Evolutionary conservation across 805 yeast species (phyloP).

Genomic region (Starmerella davenportii): DNA sequence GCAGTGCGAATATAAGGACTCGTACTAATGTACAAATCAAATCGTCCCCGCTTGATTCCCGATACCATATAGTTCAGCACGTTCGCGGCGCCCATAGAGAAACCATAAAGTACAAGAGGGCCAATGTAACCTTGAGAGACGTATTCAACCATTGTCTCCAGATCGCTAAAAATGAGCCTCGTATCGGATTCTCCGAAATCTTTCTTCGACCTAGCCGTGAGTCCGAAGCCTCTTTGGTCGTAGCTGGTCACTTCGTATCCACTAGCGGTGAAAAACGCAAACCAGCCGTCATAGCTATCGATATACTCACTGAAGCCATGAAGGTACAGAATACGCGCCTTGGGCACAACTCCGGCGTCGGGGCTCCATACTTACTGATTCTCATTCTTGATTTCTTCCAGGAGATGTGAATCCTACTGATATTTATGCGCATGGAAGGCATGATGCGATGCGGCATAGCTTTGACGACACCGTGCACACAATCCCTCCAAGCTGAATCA

Average conservation of each 20-base stretch:
- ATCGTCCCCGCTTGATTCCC: slow-evolving; percentile 19
- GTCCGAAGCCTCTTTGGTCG: slow-evolving; percentile 26
- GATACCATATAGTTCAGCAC: slow-evolving; percentile 21
- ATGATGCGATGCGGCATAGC: too few species aligned
- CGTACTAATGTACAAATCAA: slow-evolving; percentile 21
- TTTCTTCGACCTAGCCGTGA: slow-evolving; percentile 16
- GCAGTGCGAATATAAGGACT: slow-evolving; percentile 19
- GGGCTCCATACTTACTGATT: too few species aligned
- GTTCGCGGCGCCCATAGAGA: slow-evolving; percentile 25
- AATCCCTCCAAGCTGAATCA: too few species aligned
- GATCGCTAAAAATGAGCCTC: slow-evolving; percentile 11
- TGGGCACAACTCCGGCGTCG: slow-evolving; percentile 9
- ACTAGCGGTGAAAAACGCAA: slow-evolving; percentile 16
- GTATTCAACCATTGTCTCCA: slow-evolving; percentile 19
- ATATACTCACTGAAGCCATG: slow-evolving; percentile 24
- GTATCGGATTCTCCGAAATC: slow-evolving; percentile 15
- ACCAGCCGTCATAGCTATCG: slow-evolving; percentile 18
- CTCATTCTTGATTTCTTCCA: too few species aligned
- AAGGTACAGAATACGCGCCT: slow-evolving; percentile 19
- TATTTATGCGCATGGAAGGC: too few species aligned
- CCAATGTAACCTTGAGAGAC: slow-evolving; percentile 11
- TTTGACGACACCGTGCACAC: too few species aligned
- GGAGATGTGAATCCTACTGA: too few species aligned
- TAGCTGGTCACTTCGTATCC: slow-evolving; percentile 22
- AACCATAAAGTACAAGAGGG: slow-evolving; percentile 20